Base-by-base conservation (phyloP, 2,329 filamentous ascomycete genomes). In the Talaromyces sp. region DNA sequence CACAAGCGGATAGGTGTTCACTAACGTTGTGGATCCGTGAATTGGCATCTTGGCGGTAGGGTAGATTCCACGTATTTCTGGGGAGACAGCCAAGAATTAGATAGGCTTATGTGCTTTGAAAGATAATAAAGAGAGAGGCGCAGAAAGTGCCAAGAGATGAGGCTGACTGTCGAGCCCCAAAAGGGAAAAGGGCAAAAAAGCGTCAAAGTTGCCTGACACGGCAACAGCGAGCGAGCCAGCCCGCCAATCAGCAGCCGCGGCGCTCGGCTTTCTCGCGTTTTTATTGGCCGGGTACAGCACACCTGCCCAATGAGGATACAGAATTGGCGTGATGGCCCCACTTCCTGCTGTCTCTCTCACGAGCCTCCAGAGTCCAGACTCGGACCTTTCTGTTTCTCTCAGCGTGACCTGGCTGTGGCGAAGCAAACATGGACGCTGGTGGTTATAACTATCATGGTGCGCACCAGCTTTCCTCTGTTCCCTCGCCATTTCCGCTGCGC, bases 401-500 rank as follows among this genome's bases (percentile, higher is more conserved):
- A 4, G 44, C 50, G 10, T 28, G 50, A 31, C 28, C 28, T 30
- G 27, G 30, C 27, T 30, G 50, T 53, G 23, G 23, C 56, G 40
- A 59, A 57, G 61, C 57, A 59, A 52, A 56, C 9, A 57, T 30
- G 53, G 30, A 28, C n/a, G 28, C 23, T 16, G 14, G n/a, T 40
- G 44, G 54, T 56, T 62, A 62, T 62, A 62, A 40, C 31, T 51
- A 8, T 18, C 55, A 57, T 18, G 60, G 51, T 10, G 42, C 33
- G 8, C 47, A 28, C 30, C 28, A 42, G 40, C 40, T 62, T 31
- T 28, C 52, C 2, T 59, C 56, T 28, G 36, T 52, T 8, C 54
- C 33, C 53, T 59, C 56, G 28, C 57, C 52, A 16, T 56, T 62
- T 44, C 33, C 54, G 28, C 8, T 47, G 44, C 30, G 18, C 27